Percentiles rank a stretch among this genome's conserved stretches.
These are phyloP conservation scores for Beta vulgaris DNA, from an alignment of 148 eudicot genomes.

Conservation along the genomic window DNA sequence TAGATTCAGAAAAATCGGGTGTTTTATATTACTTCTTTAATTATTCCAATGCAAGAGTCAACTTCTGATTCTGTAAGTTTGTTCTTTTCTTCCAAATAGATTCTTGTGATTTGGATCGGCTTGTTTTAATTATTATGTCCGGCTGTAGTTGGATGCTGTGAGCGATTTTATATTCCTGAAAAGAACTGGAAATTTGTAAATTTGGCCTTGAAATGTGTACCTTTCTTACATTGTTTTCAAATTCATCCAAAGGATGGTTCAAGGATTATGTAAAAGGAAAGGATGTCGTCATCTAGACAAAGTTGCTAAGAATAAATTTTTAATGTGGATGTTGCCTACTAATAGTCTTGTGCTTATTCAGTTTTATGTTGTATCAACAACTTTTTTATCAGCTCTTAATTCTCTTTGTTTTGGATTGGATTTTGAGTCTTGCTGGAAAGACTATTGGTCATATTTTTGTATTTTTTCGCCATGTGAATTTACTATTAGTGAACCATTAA, in stretches of 20 bases:
- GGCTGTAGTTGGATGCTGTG: no score
- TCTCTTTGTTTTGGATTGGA: background rate
- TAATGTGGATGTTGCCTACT: background rate
- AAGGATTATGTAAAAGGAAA: no score
- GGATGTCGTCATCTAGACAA: no score
- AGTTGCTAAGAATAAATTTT: background rate
- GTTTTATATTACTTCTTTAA: constrained; percentile 80
- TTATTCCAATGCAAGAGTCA: constrained; percentile 93
- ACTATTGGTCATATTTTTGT: background rate
- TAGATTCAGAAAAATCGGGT: constrained; percentile 80
- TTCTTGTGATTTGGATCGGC: background rate
- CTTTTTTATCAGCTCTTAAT: background rate
- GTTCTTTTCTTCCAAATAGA: no score
- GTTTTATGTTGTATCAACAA: background rate
- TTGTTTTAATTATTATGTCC: background rate
- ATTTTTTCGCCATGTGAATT: background rate
- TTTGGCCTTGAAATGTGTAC: no score
- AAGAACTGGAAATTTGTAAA: no score
- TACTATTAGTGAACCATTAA: background rate
- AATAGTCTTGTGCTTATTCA: background rate
- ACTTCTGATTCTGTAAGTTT: constrained; percentile 89
- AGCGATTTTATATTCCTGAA: no score
- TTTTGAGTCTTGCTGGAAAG: background rate
- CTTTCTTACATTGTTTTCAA: no score
- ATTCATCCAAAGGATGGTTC: no score